These are phyloP conservation scores for Ascochyta clinopodiicola DNA, from an alignment of 2,329 filamentous ascomycete genomes.

Conservation along the genomic window DNA sequence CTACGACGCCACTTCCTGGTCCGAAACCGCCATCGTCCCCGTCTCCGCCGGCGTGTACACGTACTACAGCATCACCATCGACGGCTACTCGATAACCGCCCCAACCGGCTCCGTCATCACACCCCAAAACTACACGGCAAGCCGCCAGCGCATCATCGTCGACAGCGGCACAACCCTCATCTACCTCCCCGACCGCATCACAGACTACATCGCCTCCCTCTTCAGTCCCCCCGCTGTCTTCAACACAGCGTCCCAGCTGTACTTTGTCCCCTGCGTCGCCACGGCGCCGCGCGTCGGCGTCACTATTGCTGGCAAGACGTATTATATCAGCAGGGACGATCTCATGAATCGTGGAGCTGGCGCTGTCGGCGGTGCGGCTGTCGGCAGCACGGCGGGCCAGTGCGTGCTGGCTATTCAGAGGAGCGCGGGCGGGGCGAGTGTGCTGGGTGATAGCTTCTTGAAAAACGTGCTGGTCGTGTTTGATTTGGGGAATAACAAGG, in stretches of 20 bases:
- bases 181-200: conserved; percentile 30
- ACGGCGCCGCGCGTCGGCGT: conserved; percentile 28
- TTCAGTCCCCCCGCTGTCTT: conserved; percentile 30
- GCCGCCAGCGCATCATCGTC: conserved; percentile 27
- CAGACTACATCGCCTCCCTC: conserved; percentile 25
- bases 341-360: conserved; percentile 24
- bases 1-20: conserved; percentile 22
- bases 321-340: conserved; percentile 25
- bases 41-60: conserved; percentile 23
- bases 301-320: conserved; percentile 21
- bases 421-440: conserved; percentile 19
- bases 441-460: conserved; percentile 54
- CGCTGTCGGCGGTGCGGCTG: conserved; percentile 13
- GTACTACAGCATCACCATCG: conserved; percentile 35
- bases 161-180: conserved; percentile 35
- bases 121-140: conserved; percentile 2
- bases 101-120: conserved; percentile 1
- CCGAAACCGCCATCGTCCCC: conserved; percentile 26
- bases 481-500: conserved; percentile 52
- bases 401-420: conserved; percentile 31
- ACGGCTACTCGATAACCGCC: conserved; percentile 30
- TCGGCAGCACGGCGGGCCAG: conserved; percentile 1
- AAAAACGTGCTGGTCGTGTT: conserved; percentile 58
- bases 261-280: conserved; percentile 25
- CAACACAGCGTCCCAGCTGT: conserved; percentile 11